Evolutionary conservation across 2,329 filamentous ascomycete genomes (phyloP), one percentile per base, ranked within the genome.

Genomic region (Endothia cerciana): DNA sequence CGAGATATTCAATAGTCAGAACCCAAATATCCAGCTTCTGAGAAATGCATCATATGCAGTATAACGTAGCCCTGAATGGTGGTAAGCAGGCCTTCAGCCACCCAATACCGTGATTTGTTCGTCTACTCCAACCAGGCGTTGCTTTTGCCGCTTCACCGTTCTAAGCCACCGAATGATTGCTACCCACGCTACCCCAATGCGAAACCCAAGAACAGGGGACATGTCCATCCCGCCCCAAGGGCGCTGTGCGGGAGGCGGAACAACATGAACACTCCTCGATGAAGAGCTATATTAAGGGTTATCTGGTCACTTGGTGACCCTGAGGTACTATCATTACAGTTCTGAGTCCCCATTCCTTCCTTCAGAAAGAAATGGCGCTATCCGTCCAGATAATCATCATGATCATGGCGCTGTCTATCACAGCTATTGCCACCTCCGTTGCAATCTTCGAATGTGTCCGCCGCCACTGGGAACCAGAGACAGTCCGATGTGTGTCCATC

Each of bases 351-450:
- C 8, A 22, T n/a, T n/a, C n/a, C n/a, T n/a, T n/a, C n/a, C n/a
- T n/a, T n/a, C n/a, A n/a, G n/a, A n/a, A n/a, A n/a, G n/a, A n/a
- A n/a, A 55, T 55, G 51, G 30, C 28, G 11, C 3, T 36, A 7
- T 28, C 51, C 13, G 36, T n/a, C 8, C 51, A 63, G 43, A 36
- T 49, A 1, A 49, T 13, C 7, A 43, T 63, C 36, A 55, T 55
- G 40, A 40, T 36, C 40, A 33, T 7, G 5, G 61, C 51, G 13
- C 40, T 63, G 7, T 38, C 41, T 2, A 15, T 63, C 3, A 58
- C 40, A 30, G 38, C 51, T 11, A 4, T 59, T 25, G 62, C 53
- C 15, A 63, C 62, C 8, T 43, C 41, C n/a, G 38, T 63, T 22
- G 53, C 62, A 15, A 6, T 63, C 1, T 59, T 41, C 30, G 62